These are phyloP conservation scores for Cercospora zeina DNA, from an alignment of 2,329 filamentous ascomycete genomes.

Conservation along the genomic window DNA sequence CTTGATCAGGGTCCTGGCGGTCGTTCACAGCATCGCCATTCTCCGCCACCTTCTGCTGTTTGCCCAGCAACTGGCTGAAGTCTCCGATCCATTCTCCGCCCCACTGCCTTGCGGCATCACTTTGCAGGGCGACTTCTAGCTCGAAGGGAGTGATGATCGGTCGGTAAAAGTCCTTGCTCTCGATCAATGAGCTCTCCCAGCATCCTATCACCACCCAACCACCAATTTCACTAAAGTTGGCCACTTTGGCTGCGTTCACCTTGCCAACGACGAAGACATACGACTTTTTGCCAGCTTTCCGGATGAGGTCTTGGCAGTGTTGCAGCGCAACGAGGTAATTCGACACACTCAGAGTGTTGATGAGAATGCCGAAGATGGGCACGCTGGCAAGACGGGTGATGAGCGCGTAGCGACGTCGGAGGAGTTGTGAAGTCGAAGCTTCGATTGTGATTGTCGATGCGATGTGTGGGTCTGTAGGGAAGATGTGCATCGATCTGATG, in stretches of 20 bases:
- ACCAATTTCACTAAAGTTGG: constrained; percentile 92
- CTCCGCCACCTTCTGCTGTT: constrained; percentile 21
- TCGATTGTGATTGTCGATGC: constrained; percentile 44
- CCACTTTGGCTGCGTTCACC: constrained; percentile 90
- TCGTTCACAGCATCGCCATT: constrained; percentile 40
- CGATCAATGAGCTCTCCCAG: constrained; percentile 93
- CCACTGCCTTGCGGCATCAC: constrained; percentile 78
- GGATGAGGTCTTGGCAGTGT: constrained; percentile 70
- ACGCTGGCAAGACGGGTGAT: constrained; percentile 77
- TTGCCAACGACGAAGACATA: constrained; percentile 98
- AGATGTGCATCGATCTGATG: constrained; percentile 75
- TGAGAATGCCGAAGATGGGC: constrained; percentile 86
- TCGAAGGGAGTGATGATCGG: constrained; percentile 96
- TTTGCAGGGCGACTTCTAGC: constrained; percentile 72
- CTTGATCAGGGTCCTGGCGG: not conserved
- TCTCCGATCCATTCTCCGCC: constrained; percentile 86
- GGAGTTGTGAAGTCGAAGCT: constrained; percentile 56
- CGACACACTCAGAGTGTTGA: constrained; percentile 90
- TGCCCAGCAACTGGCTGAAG: constrained; percentile 67
- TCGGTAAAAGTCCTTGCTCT: constrained; percentile 83
- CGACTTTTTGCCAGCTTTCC: constrained; percentile 82
- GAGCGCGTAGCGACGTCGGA: constrained; percentile 85
- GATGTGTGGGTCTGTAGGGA: constrained; percentile 55
- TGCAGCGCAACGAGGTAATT: constrained; percentile 84
- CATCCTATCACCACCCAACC: constrained; percentile 98